Evolutionary conservation across 2,329 filamentous ascomycete genomes (phyloP), one percentile per base, ranked within the genome.

Genomic region (Calycina herbarum): DNA sequence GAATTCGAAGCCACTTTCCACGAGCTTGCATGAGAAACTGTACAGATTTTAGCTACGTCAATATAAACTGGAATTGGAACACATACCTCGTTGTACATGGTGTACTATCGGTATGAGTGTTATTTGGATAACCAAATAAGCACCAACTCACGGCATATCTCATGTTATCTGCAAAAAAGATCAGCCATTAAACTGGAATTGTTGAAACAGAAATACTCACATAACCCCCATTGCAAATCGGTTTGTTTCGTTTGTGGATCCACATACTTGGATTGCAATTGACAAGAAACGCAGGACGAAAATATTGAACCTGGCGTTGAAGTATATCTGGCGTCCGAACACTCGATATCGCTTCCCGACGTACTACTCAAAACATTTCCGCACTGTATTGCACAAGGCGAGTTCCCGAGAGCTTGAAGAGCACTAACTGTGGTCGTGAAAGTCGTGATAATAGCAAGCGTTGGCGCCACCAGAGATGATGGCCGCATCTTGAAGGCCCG

Each of bases 121-220:
- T 82, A 35, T 79, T 76, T 0, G 82, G 81, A 5, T 76, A 74
- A 1, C 82, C 83, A 66, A 81, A 89, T 0, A 89, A 70, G 71
- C 87, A 89, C 70, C 82, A 82, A 1, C 82, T 83, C 1, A 83
- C 69, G 5, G 84, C 79, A 71, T 82, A 88, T 72, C 86, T 81
- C 62, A 88, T 69, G 69, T 89, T 89, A 68, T 87, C 85, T 88
- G 33, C 33, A 24, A 33, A 61, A 38, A 65, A 56, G 17, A n/a
- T 35, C 20, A 45, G 29, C 13, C 13, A 20, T 33, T 29, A 8
- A 33, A 24, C 24, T 42, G 11, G 17, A n/a, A 7, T 24, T n/a
- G n/a, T 31, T 17, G 42, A 45, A 11, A 42, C 20, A 40, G 33
- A 20, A 31, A 61, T 17, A 79, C 85, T 71, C 76, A 88, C 86